Conservation (phyloP, 2,329 filamentous ascomycete species). For the Trichothecium sympodiale region DNA sequence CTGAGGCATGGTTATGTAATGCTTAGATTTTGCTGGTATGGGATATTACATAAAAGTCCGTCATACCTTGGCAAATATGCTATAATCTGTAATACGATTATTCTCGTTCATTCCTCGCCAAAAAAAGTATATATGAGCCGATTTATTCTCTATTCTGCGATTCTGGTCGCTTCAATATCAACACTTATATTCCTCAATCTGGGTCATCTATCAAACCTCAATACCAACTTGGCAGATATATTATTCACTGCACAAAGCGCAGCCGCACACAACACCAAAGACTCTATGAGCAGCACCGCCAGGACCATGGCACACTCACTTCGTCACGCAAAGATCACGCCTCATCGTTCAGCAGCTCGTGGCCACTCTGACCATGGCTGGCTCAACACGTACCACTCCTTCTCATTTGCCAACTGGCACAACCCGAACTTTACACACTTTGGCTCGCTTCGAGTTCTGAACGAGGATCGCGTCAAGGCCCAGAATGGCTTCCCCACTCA, state of each 20-base stretch:
- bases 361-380: slow-evolving; percentile 77
- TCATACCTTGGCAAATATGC: no score
- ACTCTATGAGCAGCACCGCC: slow-evolving; percentile 22
- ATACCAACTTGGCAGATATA: slow-evolving; percentile 12
- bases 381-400: slow-evolving; percentile 80
- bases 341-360: slow-evolving; percentile 59
- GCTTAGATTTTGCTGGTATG: background rate
- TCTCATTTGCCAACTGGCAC: slow-evolving; percentile 67
- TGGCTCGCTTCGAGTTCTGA: slow-evolving; percentile 72
- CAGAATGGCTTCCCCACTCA: slow-evolving; percentile 75
- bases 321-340: slow-evolving; percentile 59
- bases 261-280: slow-evolving; percentile 9
- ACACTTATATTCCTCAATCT: slow-evolving; percentile 13
- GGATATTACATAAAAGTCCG: background rate
- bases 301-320: slow-evolving; percentile 52
- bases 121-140: slow-evolving; percentile 27
- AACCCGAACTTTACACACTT: slow-evolving; percentile 58
- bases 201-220: slow-evolving; percentile 14
- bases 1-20: background rate
- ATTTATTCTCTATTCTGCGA: slow-evolving; percentile 17
- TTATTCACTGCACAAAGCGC: no score
- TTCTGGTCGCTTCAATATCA: slow-evolving; percentile 25
- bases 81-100: slow-evolving; percentile 4
- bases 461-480: slow-evolving; percentile 73
- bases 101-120: slow-evolving; percentile 14